Conservation (phyloP, 2,329 filamentous ascomycete genomes). For the Mariannaea elegans region DNA sequence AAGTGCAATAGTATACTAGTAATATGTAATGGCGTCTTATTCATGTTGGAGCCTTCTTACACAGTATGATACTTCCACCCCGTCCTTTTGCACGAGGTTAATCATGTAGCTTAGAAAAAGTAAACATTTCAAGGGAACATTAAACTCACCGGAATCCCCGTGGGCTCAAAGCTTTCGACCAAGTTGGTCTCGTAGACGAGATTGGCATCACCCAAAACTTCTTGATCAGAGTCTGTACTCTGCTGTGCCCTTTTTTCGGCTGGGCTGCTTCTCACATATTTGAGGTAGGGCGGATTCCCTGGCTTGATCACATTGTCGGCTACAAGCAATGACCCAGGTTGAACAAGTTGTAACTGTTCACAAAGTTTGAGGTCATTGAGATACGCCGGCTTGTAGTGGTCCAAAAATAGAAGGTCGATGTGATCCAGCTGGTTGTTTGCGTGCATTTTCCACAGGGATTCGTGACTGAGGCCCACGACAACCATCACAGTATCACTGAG, state of each 20-base stretch:
- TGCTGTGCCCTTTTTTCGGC: slow-evolving; percentile 60
- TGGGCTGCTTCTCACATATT: slow-evolving; percentile 73
- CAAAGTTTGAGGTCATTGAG: slow-evolving; percentile 78
- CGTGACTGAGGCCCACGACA: slow-evolving; percentile 73
- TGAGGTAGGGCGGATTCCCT: slow-evolving; percentile 74
- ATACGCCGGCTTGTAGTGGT: slow-evolving; percentile 83
- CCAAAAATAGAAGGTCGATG: slow-evolving; percentile 80
- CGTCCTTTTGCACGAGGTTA: slow-evolving; percentile 58
- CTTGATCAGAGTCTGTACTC: slow-evolving; percentile 53
- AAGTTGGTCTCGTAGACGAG: slow-evolving; percentile 72
- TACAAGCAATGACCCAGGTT: slow-evolving; percentile 68
- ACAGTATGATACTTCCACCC: slow-evolving; percentile 70
- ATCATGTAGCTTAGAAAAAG: slow-evolving; percentile 28
- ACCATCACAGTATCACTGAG: slow-evolving; percentile 75
- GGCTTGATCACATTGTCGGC: slow-evolving; percentile 78
- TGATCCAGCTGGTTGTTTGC: slow-evolving; percentile 60
- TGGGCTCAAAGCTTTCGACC: slow-evolving; percentile 72
- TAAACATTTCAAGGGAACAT: neutral
- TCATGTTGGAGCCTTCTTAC: slow-evolving; percentile 41
- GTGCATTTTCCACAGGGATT: slow-evolving; percentile 69
- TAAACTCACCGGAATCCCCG: slow-evolving; percentile 68
- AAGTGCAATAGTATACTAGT: no score
- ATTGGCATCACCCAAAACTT: slow-evolving; percentile 65
- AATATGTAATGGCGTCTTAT: no score
- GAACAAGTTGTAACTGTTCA: slow-evolving; percentile 73